Conservation (phyloP, 176 grass and related monocot genomes). For the Rhynchospora pubera region DNA sequence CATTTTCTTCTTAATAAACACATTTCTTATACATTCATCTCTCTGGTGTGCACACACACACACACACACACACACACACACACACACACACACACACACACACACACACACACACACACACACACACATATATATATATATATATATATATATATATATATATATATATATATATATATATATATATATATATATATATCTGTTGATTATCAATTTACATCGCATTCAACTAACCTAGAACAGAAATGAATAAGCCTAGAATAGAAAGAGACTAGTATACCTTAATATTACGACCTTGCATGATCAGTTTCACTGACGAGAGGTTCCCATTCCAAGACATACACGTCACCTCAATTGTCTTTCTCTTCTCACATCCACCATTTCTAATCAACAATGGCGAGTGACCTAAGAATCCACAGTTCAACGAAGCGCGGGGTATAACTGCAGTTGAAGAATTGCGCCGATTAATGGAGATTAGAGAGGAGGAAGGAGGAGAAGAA, state of each 20-base stretch:
- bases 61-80: too few species aligned
- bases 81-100: too few species aligned
- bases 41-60: neutral
- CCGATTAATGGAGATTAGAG: neutral
- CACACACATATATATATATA: too few species aligned
- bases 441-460: neutral
- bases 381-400: neutral
- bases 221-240: neutral
- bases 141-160: too few species aligned
- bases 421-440: neutral
- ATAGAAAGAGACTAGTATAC: constrained; percentile 3
- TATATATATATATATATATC: too few species aligned
- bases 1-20: too few species aligned
- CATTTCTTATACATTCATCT: neutral
- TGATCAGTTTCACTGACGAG: constrained; percentile 70
- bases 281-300: constrained; percentile 75
- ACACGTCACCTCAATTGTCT: constrained; percentile 19
- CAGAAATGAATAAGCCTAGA: neutral
- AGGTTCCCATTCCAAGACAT: constrained; percentile 81
- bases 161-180: too few species aligned
- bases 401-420: neutral
- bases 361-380: constrained; percentile 1
- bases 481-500: neutral
- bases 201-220: too few species aligned
- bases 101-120: too few species aligned